Evolutionary conservation across 2,329 filamentous ascomycete species (phyloP), one percentile per base, ranked within the genome.

Genomic region (Aspergillus nomiae): DNA sequence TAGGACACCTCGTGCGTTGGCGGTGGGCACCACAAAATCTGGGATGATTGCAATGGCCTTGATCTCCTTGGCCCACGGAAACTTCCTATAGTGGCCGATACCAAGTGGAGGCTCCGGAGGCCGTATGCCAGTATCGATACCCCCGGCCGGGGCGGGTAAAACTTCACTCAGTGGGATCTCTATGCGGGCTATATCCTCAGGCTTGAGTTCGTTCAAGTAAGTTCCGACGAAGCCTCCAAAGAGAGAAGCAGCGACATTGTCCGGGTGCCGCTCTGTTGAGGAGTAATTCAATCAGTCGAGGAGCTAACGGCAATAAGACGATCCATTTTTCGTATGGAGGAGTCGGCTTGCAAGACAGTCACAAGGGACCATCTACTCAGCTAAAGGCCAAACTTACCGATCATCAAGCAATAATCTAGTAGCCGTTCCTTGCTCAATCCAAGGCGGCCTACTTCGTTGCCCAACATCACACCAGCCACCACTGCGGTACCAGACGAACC

Each of bases 141-240:
- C 95, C 65, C 95, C 95, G 10, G 94, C 93, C 0, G 94, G 94
- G 54, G 92, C 87, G 1, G 94, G 94, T 19, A 98, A 85, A 41
- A 98, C 95, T 80, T 99, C 95, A 69, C 91, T 94, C 36, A 97
- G 86, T 5, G 95, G 95, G 62, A 99, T 97, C 80, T 98, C 95
- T 69, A 90, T 93, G 66, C 95, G 87, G 65, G 92, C 92, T 64
- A 93, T 90, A 73, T 98, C 94, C 77, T 93, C 92, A 4, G 93
- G 91, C 69, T 91, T 89, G 68, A 98, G 85, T 64, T 96, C 94
- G 81, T 96, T 96, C 64, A 98, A 86, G 76, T 98, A 98, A 21
- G 94, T 97, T 64, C 95, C 95, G 30, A 99, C 93, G 70, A 99
- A 98, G 36, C 95, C 95, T 69, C 95, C 95, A 73, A 96, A 98